A percentile compares a stretch with the other conserved stretches of the same genome.
Evolutionary conservation across 2,329 filamentous ascomycete genomes (phyloP).

Genomic region (Dothistroma pini): DNA sequence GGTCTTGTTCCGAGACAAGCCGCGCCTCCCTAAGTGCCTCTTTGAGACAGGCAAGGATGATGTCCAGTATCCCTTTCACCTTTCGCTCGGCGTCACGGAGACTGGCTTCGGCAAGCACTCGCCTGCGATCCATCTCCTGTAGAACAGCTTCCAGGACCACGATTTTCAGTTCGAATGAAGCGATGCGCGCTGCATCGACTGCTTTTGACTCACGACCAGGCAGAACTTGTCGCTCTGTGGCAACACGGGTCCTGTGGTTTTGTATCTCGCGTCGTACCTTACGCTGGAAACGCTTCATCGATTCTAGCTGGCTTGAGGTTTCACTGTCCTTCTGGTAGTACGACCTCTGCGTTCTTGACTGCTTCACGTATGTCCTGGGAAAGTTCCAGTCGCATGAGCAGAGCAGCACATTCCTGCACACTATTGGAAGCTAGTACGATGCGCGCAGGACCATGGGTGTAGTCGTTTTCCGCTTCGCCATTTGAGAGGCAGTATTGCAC

Average conservation of each 20-base stretch:
- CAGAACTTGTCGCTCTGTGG: background rate
- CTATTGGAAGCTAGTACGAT: constrained; percentile 5
- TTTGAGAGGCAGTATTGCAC: background rate
- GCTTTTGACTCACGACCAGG: background rate
- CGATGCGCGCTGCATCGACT: background rate
- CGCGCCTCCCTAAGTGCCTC: no score
- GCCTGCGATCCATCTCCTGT: background rate
- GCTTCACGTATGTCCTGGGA: constrained; percentile 3
- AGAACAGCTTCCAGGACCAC: constrained; percentile 1
- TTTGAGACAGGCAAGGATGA: no score
- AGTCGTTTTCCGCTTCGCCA: constrained; percentile 6
- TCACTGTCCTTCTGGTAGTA: background rate
- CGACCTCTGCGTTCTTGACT: background rate
- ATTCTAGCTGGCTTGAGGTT: background rate
- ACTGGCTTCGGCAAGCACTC: background rate
- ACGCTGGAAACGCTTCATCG: background rate
- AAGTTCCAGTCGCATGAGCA: constrained; percentile 9
- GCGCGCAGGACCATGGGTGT: constrained; percentile 3
- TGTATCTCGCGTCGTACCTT: constrained; percentile 3
- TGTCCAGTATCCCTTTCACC: no score
- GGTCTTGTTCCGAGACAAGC: no score
- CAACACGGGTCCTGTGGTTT: constrained; percentile 5
- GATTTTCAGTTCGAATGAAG: background rate
- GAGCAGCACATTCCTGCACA: background rate
- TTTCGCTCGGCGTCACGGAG: no score